Percentiles rank a stretch among this genome's conserved stretches.
Conservation (phyloP, 495 filamentous ascomycete species). For the Entonaema liquescens region DNA sequence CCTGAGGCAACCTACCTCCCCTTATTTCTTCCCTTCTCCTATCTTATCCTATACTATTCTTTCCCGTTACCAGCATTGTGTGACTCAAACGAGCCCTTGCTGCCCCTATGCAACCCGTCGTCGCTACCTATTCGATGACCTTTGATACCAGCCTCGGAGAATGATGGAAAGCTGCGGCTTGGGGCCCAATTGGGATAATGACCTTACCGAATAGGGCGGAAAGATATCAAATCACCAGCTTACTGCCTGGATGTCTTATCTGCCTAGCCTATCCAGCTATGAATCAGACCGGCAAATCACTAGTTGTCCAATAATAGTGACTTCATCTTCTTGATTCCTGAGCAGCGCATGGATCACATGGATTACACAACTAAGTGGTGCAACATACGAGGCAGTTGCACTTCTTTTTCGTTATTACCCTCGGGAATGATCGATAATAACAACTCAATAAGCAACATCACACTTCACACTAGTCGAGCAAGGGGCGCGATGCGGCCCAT, state of each 20-base stretch:
- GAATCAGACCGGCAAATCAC: conserved; percentile 29
- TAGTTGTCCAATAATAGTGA: conserved; percentile 31
- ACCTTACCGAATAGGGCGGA: conserved; percentile 29
- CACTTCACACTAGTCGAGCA: neutral
- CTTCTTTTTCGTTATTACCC: neutral
- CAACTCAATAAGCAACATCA: neutral
- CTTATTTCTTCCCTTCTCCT: conserved; percentile 7
- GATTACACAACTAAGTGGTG: conserved; percentile 30
- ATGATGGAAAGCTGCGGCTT: conserved; percentile 36
- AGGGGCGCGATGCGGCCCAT: neutral
- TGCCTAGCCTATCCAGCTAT: conserved; percentile 1
- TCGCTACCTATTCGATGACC: conserved; percentile 21
- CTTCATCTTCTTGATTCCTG: conserved; percentile 8
- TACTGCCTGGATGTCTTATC: conserved; percentile 1
- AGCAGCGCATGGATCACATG: conserved; percentile 4
- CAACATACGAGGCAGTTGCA: conserved; percentile 12
- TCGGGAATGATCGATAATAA: conserved; percentile 20
- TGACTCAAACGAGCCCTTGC: conserved; percentile 22
- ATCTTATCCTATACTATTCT: conserved; percentile 27
- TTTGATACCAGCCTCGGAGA: conserved; percentile 20
- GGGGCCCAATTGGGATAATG: conserved; percentile 16
- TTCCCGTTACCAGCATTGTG: conserved; percentile 21
- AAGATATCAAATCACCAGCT: conserved; percentile 26
- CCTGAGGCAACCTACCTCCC: conserved; percentile 36
- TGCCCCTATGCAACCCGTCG: conserved; percentile 26